phyloP scores from a whole-genome alignment of 257 asterid genomes.

The Cinchona pubescens region DNA sequence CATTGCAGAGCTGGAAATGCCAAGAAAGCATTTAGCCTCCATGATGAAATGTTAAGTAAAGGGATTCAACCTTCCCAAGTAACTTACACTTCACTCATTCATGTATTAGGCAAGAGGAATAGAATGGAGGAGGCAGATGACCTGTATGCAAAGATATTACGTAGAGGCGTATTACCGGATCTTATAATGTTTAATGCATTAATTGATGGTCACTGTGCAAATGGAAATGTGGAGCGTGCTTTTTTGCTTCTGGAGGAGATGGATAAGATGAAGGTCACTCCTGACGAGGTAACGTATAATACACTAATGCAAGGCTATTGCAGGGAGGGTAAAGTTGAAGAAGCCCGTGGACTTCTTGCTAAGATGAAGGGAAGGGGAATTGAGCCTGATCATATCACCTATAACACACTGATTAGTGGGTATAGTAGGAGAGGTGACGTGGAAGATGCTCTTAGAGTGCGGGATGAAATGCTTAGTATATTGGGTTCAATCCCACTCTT shows the following conservation, averaged over 20 bases:
- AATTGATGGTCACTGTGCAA: slow-evolving; percentile 49
- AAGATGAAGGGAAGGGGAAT: slow-evolving; percentile 46
- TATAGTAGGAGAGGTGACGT: slow-evolving; percentile 48
- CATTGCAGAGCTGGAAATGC: slow-evolving; percentile 40
- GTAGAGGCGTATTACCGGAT: slow-evolving; percentile 46
- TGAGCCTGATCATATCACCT: slow-evolving; percentile 46
- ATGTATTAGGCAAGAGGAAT: slow-evolving; percentile 44
- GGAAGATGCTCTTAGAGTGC: slow-evolving; percentile 36
- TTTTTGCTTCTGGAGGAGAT: slow-evolving; percentile 39
- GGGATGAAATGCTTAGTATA: slow-evolving; percentile 43
- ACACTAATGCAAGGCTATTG: slow-evolving; percentile 52
- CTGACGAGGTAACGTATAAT: slow-evolving; percentile 55
- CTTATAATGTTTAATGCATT: slow-evolving; percentile 53
- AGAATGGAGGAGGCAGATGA: slow-evolving; percentile 56
- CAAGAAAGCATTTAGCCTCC: slow-evolving; percentile 42
- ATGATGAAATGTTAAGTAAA: slow-evolving; percentile 46
- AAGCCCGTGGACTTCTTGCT: slow-evolving; percentile 38
- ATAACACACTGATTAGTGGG: slow-evolving; percentile 46
- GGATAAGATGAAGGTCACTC: slow-evolving; percentile 42
- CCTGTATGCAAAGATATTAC: slow-evolving; percentile 31
- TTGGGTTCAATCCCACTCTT: slow-evolving; percentile 40
- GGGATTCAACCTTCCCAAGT: slow-evolving; percentile 44
- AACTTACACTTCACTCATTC: slow-evolving; percentile 48
- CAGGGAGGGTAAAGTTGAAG: slow-evolving; percentile 48
- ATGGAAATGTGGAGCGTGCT: slow-evolving; percentile 41